A percentile compares a stretch with the other conserved stretches of the same genome.
Evolutionary conservation across 495 filamentous ascomycete genomes (phyloP).

Genomic region (Penicillium maclennaniae): DNA sequence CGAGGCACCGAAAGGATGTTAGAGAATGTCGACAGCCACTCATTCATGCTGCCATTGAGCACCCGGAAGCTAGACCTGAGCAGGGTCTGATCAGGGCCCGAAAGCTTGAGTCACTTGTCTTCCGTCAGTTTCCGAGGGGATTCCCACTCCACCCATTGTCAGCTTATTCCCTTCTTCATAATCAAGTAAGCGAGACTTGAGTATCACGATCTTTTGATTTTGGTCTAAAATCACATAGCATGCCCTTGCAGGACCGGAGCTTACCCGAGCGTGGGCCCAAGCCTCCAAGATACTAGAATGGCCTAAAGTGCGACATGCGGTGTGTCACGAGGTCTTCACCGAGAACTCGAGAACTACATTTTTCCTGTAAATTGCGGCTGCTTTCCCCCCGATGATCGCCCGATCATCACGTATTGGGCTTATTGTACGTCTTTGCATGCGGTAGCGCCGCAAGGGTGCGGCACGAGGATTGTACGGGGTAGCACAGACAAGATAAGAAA

Average conservation of each 20-base stretch:
- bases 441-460: neutral
- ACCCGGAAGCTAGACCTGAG: neutral
- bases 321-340: neutral
- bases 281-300: neutral
- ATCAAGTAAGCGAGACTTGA: neutral
- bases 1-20: neutral
- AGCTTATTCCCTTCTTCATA: neutral
- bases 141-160: neutral
- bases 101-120: neutral
- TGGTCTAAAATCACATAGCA: neutral
- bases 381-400: neutral
- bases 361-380: neutral
- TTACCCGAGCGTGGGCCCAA: no score
- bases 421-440: neutral
- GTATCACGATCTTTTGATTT: neutral
- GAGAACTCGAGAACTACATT: neutral
- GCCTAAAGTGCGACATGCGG: neutral
- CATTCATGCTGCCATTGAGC: neutral
- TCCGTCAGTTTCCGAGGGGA: neutral
- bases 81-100: no score
- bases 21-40: neutral
- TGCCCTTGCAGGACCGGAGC: neutral
- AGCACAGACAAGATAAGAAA: neutral
- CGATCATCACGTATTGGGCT: neutral
- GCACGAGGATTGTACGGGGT: neutral